These are phyloP conservation scores for Sporopachydermia lactativora DNA, from an alignment of 805 yeast species.

Conservation along the genomic window DNA sequence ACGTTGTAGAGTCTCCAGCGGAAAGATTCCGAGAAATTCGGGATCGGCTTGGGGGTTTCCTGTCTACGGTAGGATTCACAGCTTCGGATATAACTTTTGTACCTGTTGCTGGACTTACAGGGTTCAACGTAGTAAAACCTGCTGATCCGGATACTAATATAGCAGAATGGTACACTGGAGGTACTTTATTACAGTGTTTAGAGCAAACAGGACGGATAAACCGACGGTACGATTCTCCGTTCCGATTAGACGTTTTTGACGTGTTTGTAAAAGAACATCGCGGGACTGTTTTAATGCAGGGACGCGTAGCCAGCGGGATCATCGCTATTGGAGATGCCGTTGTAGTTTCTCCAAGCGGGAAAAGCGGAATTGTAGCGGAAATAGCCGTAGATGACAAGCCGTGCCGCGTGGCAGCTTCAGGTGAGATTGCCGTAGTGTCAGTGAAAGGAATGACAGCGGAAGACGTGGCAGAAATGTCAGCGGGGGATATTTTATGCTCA, in stretches of 20 bases:
- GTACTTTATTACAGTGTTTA: slow-evolving; percentile 25
- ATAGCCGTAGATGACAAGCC: slow-evolving; percentile 14
- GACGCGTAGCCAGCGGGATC: slow-evolving; percentile 54
- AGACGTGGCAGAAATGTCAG: slow-evolving; percentile 31
- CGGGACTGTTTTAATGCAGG: slow-evolving; percentile 38
- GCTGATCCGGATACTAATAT: slow-evolving; percentile 18
- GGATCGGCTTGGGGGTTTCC: slow-evolving; percentile 33
- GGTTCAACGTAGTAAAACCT: slow-evolving; percentile 45
- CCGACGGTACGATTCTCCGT: slow-evolving; percentile 10
- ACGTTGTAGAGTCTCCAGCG: slow-evolving; percentile 42
- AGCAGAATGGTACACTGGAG: slow-evolving; percentile 33
- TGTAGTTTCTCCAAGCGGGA: slow-evolving; percentile 37
- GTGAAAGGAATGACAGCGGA: slow-evolving; percentile 14
- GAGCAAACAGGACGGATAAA: slow-evolving; percentile 15
- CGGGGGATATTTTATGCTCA: slow-evolving; percentile 54
- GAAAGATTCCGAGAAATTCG: slow-evolving; percentile 37
- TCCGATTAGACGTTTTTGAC: slow-evolving; percentile 52
- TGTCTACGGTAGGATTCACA: slow-evolving; percentile 40
- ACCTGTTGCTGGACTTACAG: slow-evolving; percentile 59
- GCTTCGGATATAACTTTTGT: slow-evolving; percentile 30
- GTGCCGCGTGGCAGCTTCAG: slow-evolving; percentile 30
- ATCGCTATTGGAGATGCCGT: slow-evolving; percentile 61
- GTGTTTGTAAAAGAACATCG: slow-evolving; percentile 35
- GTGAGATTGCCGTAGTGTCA: slow-evolving; percentile 39
- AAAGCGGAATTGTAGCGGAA: slow-evolving; percentile 9